These are phyloP conservation scores for Knoxdaviesia capensis DNA, from an alignment of 2,329 filamentous ascomycete genomes.

Conservation along the genomic window DNA sequence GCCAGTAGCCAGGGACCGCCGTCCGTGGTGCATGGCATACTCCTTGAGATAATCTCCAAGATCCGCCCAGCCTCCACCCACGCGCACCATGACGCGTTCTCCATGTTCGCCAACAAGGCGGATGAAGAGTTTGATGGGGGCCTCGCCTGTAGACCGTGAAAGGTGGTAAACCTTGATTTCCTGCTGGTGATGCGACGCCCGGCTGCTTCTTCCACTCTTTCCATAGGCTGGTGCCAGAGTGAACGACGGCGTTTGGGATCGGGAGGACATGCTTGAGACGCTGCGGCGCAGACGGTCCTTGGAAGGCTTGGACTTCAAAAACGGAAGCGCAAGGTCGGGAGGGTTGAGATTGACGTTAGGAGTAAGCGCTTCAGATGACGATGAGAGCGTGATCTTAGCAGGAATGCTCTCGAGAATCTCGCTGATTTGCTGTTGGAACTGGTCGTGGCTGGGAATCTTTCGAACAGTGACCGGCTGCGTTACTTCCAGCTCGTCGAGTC, in stretches of 20 bases:
- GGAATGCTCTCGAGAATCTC: conserved; percentile 62
- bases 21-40: conserved; percentile 79
- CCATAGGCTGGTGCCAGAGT: conserved; percentile 42
- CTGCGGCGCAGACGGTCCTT: conserved; percentile 25
- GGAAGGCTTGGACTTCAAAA: conserved; percentile 18
- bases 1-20: conserved; percentile 30
- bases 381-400: conserved; percentile 55
- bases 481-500: conserved; percentile 24
- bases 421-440: conserved; percentile 62
- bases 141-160: conserved; percentile 60
- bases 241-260: conserved; percentile 45
- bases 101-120: conserved; percentile 76
- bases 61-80: conserved; percentile 96
- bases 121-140: conserved; percentile 88
- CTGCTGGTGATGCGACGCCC: conserved; percentile 23
- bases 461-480: too few species aligned
- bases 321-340: conserved; percentile 32
- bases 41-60: conserved; percentile 86
- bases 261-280: conserved; percentile 29
- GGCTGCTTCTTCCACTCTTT: conserved; percentile 25
- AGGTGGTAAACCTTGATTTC: conserved; percentile 90
- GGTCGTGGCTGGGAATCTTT: conserved; percentile 41
- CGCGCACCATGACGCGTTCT: conserved; percentile 92
- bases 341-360: conserved; percentile 33
- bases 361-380: conserved; percentile 29